Evolutionary conservation across 768 basidiomycete species (phyloP).

Genomic region (Phaeotremella skinneri): DNA sequence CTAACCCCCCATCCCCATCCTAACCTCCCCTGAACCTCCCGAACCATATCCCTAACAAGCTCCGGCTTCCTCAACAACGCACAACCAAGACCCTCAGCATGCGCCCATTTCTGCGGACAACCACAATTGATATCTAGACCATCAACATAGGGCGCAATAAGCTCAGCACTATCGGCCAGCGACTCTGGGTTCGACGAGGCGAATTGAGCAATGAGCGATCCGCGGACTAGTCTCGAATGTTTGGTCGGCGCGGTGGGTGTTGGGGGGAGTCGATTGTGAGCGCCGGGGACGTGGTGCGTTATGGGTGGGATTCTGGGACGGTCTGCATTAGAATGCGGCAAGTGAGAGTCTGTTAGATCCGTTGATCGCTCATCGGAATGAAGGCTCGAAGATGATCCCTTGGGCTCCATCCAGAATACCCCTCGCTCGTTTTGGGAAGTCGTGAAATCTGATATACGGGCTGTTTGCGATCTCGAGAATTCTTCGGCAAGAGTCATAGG

Average conservation of each 20-base stretch:
- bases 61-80: conserved; percentile 56
- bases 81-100: conserved; percentile 55
- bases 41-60: conserved; percentile 55
- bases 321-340: not conserved
- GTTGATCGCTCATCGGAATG: too few species aligned
- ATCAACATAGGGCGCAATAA: conserved; percentile 55
- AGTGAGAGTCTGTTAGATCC: not conserved
- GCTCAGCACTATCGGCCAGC: conserved; percentile 56
- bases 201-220: conserved; percentile 55
- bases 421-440: conserved; percentile 54
- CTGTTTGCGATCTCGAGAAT: conserved; percentile 55
- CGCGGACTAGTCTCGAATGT: conserved; percentile 47
- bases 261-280: conserved; percentile 31
- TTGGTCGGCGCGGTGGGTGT: conserved; percentile 26
- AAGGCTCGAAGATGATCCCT: too few species aligned
- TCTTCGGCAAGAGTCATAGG: conserved; percentile 57
- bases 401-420: conserved; percentile 52
- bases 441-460: conserved; percentile 54
- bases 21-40: conserved; percentile 53
- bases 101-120: conserved; percentile 57
- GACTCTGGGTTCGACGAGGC: conserved; percentile 54
- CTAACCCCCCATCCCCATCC: conserved; percentile 55
- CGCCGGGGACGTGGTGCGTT: conserved; percentile 15
- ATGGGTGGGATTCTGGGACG: conserved; percentile 1
- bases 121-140: conserved; percentile 58